Conservation (phyloP, 1,284 basidiomycete genomes). For the Moesziomyces sp. region DNA sequence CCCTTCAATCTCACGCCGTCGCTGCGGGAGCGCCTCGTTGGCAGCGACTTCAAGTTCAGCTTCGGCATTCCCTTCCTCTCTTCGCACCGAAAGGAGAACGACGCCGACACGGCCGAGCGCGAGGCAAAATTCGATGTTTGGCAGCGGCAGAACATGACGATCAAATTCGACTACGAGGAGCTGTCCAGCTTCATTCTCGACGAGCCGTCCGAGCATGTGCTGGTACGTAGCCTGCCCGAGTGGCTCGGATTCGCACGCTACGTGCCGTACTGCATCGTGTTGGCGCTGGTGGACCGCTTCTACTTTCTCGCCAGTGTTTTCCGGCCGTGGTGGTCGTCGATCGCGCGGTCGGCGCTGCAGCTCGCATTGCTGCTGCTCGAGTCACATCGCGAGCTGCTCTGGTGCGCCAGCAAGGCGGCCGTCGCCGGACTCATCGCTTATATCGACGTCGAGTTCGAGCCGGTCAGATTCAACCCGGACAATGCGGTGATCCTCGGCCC, state of each 20-base stretch:
- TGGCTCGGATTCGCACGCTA: conserved; percentile 37
- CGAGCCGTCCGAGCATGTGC: conserved; percentile 19
- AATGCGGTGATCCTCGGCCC: conserved; percentile 39
- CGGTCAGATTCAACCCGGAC: conserved; percentile 26
- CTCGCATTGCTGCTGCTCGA: conserved; percentile 28
- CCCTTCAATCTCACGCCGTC: conserved; percentile 22
- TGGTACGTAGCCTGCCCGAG: conserved; percentile 30
- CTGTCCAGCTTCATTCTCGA: conserved; percentile 14
- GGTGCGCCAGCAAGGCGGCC: conserved; percentile 27
- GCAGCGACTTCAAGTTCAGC: conserved; percentile 13
- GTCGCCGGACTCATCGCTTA: conserved; percentile 36
- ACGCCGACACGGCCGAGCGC: neutral
- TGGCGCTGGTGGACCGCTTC: conserved; percentile 29
- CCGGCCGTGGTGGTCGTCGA: conserved; percentile 31
- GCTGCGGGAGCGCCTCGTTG: conserved; percentile 18
- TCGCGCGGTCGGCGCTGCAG: conserved; percentile 31
- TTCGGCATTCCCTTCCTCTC: conserved; percentile 25
- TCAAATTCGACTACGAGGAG: conserved; percentile 28
- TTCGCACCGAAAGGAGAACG: conserved; percentile 1
- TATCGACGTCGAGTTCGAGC: conserved; percentile 34
- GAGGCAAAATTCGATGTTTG: conserved; percentile 17
- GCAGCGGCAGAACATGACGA: conserved; percentile 32
- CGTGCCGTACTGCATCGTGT: conserved; percentile 21
- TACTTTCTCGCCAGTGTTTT: conserved; percentile 25
- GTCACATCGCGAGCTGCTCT: conserved; percentile 37